Evolutionary conservation across 495 filamentous ascomycete genomes (phyloP), one percentile per base, ranked within the genome.

Genomic region (Haplographium delicatum): DNA sequence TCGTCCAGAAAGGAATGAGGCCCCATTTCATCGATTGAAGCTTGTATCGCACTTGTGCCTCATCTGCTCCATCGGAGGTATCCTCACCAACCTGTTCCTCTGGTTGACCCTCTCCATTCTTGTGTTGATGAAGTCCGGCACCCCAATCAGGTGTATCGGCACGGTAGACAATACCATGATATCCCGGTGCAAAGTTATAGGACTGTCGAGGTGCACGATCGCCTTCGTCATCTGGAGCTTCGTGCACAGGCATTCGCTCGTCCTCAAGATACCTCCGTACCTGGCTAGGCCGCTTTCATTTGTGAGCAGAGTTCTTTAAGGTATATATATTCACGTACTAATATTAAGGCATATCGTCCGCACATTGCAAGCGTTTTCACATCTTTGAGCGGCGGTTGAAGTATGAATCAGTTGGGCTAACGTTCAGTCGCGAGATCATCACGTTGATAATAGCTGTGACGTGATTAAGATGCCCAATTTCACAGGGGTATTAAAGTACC

Each of bases 1-100:
- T 86, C 8, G 88, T 89, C 91, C 91, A 96, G 70, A 88, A 95
- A 0, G 91, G 91, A 16, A 96, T 73, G 2, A 96, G 72, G 1
- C 81, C 90, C 90, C 90, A 96, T 74, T 86, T 88, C 86, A 95
- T 96, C 24, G 85, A 75, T 60, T 95, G 88, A 3, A 98, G 71
- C 50, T 86, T 91, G 70, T 91, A 96, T 46, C 57, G 79, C n/a
- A 72, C 68, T n/a, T 46, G 53, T 27, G 46, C 28, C 46, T 60
- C 43, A 10, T 50, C 37, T n/a, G 46, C 33, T 5, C 50, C 27
- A 39, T 60, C 54, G 16, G 61, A 31, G 7, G 31, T 30, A 15
- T 55, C 50, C 23, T 52, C 55, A 18, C 7, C 6, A 8, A 15
- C 22, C n/a, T 54, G 45, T 18, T 6, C 30, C n/a, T 58, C 47